Conservation (phyloP, 345 rosid genomes). For the Dipteronia dyeriana region DNA sequence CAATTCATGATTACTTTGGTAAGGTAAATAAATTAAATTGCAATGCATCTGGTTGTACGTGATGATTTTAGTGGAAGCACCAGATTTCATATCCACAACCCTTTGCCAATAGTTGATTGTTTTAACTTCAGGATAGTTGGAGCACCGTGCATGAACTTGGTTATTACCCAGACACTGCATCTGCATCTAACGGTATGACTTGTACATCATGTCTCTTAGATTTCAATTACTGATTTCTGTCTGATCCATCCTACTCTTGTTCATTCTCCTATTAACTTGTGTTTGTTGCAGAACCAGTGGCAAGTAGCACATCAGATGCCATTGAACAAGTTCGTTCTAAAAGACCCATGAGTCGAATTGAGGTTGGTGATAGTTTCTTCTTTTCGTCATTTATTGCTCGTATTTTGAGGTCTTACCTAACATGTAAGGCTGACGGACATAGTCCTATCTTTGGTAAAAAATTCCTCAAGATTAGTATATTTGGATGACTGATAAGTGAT, state of each 20-base stretch:
- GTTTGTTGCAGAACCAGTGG: slow-evolving; percentile 44
- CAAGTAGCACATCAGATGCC: slow-evolving; percentile 55
- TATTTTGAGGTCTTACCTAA: background rate
- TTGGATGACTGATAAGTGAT: background rate
- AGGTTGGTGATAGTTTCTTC: slow-evolving; percentile 50
- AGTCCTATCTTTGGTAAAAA: background rate
- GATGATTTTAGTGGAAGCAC: slow-evolving; percentile 23
- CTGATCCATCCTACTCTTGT: slow-evolving; percentile 7
- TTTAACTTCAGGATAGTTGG: slow-evolving; percentile 67
- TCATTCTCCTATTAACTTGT: slow-evolving; percentile 11
- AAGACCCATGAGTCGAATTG: slow-evolving; percentile 84
- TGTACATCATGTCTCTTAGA: slow-evolving; percentile 15
- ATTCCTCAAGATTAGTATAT: background rate
- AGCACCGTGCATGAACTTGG: slow-evolving; percentile 47
- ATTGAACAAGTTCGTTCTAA: slow-evolving; percentile 68
- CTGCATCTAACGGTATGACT: slow-evolving; percentile 47
- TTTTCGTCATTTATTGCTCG: slow-evolving; percentile 8
- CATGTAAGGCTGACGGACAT: background rate
- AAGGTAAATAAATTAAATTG: slow-evolving; percentile 71
- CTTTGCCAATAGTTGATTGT: slow-evolving; percentile 32
- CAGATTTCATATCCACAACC: slow-evolving; percentile 21
- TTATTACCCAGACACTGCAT: slow-evolving; percentile 50
- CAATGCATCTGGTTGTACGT: slow-evolving; percentile 15
- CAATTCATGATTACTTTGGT: slow-evolving; percentile 66
- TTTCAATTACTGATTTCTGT: slow-evolving; percentile 8